Conservation (phyloP, 2,329 filamentous ascomycete species). For the Xylaria sp. region DNA sequence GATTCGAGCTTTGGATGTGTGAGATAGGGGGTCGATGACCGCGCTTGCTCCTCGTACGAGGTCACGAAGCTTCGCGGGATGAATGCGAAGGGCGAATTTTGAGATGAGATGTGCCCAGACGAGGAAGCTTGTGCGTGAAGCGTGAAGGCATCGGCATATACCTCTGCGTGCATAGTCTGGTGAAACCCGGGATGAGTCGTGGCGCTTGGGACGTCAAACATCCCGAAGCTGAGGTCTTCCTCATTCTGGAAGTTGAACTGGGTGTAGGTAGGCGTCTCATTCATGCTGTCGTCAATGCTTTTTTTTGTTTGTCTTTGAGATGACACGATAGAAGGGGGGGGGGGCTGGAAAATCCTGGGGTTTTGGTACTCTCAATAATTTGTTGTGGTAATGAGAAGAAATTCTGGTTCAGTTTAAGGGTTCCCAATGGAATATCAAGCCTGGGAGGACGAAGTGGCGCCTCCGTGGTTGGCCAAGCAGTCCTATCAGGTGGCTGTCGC, state of each 20-base stretch:
- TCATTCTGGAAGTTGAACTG: conserved; percentile 40
- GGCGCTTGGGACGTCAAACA: conserved; percentile 37
- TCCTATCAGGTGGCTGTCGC: conserved; percentile 21
- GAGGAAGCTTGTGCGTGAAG: conserved; percentile 32
- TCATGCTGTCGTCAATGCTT: conserved; percentile 39
- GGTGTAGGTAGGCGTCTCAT: conserved; percentile 41
- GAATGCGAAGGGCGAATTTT: conserved; percentile 25
- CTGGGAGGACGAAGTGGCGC: conserved; percentile 7
- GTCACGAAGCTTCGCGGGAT: conserved; percentile 23
- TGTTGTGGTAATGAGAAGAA: not conserved
- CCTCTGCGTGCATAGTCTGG: conserved; percentile 26
- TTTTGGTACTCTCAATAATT: not conserved
- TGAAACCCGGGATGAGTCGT: conserved; percentile 33
- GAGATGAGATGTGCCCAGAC: conserved; percentile 26
- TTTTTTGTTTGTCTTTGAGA: not conserved
- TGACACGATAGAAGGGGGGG: not conserved
- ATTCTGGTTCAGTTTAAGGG: conserved; percentile 12
- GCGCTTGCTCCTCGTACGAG: conserved; percentile 29
- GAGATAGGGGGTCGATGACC: conserved; percentile 31
- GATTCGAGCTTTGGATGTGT: conserved; percentile 39
- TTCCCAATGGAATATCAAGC: not conserved
- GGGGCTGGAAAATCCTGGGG: not conserved
- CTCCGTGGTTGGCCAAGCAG: conserved; percentile 25
- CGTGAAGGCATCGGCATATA: conserved; percentile 32
- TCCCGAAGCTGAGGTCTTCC: conserved; percentile 37